Evolutionary conservation across 805 yeast genomes (phyloP).

Genomic region (Kodamaea neixiangensis): DNA sequence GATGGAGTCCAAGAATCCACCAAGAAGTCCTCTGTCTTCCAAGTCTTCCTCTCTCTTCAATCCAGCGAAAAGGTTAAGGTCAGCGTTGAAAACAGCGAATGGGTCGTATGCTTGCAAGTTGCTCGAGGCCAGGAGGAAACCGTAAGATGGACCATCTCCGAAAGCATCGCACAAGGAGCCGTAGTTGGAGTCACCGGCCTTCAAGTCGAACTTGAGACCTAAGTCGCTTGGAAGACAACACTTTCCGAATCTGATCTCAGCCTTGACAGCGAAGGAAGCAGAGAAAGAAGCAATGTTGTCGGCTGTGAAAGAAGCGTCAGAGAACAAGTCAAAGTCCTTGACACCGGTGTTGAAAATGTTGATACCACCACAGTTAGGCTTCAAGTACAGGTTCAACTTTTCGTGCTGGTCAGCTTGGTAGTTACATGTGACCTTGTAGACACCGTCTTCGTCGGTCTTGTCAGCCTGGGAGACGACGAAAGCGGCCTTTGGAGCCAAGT

Average conservation of each 20-base stretch:
- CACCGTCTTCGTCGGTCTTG: conserved; percentile 18
- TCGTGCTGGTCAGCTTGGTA: conserved; percentile 24
- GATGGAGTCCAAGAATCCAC: background rate
- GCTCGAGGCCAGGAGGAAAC: background rate
- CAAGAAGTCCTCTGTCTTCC: conserved; percentile 3
- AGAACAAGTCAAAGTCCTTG: conserved; percentile 14
- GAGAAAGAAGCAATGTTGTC: conserved; percentile 17
- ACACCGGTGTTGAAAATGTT: conserved; percentile 24
- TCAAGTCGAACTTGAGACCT: conserved; percentile 18
- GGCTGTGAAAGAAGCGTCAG: background rate
- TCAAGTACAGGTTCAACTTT: conserved; percentile 16
- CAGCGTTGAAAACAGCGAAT: conserved; percentile 5
- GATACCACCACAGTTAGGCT: conserved; percentile 19
- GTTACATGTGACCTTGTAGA: conserved; percentile 23
- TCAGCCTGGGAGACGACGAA: conserved; percentile 26
- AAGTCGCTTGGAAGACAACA: conserved; percentile 29
- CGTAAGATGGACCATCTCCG: conserved; percentile 12
- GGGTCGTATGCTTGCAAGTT: conserved; percentile 9
- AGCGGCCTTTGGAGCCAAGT: conserved; percentile 24
- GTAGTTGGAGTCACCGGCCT: conserved; percentile 10
- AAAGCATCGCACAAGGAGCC: conserved; percentile 9
- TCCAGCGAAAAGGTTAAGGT: conserved; percentile 6
- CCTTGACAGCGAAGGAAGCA: conserved; percentile 22
- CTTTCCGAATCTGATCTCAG: conserved; percentile 17
- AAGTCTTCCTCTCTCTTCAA: conserved; percentile 13